A percentile compares a stretch with the other conserved stretches of the same genome.
These are phyloP conservation scores for Fusarium gaditjirri DNA, from an alignment of 2,329 filamentous ascomycete genomes.

Conservation along the genomic window DNA sequence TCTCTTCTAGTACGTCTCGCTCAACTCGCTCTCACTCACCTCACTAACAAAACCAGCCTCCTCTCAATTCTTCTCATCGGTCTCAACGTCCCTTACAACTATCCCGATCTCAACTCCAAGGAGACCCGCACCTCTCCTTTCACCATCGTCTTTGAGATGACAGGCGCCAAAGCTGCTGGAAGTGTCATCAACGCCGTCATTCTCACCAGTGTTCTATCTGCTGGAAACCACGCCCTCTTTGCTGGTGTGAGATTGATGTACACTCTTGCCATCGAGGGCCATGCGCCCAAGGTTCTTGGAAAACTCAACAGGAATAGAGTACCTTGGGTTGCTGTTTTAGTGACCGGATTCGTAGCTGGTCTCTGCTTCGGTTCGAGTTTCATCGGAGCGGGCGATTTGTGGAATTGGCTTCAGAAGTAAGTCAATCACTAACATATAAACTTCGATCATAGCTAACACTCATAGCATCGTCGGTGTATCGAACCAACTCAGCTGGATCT, in stretches of 20 bases:
- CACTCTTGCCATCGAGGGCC: conserved; percentile 53
- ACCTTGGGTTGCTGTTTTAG: conserved; percentile 56
- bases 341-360: conserved; percentile 65
- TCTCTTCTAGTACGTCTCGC: conserved; percentile 56
- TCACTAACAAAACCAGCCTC: conserved; percentile 42
- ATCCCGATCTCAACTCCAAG: conserved; percentile 48
- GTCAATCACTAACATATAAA: conserved; percentile 10
- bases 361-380: conserved; percentile 74
- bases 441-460: conserved; percentile 17
- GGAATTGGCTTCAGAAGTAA: conserved; percentile 74
- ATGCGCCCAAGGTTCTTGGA: conserved; percentile 67
- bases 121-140: conserved; percentile 52
- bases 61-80: conserved; percentile 59
- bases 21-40: too few species aligned
- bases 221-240: conserved; percentile 52
- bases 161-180: conserved; percentile 62
- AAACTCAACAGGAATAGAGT: conserved; percentile 50
- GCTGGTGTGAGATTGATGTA: conserved; percentile 50
- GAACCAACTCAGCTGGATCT: conserved; percentile 73
- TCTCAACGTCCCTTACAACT: conserved; percentile 68
- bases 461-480: conserved; percentile 71
- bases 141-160: conserved; percentile 69
- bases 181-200: conserved; percentile 70
- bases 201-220: conserved; percentile 51
- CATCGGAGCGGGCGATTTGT: conserved; percentile 72